phyloP scores from a whole-genome alignment of 495 filamentous ascomycete genomes.

The Evernia prunastri region DNA sequence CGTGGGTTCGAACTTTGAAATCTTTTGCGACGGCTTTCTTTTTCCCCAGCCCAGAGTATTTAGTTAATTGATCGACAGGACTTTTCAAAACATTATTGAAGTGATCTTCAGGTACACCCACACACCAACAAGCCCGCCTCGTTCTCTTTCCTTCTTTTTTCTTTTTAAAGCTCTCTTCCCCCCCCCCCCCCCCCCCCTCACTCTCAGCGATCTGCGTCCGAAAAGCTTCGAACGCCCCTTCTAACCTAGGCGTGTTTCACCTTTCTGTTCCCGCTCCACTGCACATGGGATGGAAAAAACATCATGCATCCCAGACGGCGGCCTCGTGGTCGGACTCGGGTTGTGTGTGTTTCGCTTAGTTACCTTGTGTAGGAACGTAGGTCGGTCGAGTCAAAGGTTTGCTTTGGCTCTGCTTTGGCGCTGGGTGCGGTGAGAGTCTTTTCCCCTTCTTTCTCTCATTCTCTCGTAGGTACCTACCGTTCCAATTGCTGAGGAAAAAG shows the following conservation, averaged over 20 bases:
- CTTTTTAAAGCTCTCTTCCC: too few relatives aligned
- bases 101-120: constrained; percentile 1
- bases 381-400: too few relatives aligned
- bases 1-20: neutral
- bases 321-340: neutral
- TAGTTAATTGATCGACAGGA: neutral
- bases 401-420: neutral
- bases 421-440: neutral
- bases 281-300: too few relatives aligned
- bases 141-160: neutral
- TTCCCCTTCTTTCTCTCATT: too few relatives aligned
- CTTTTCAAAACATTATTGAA: too few relatives aligned
- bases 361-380: too few relatives aligned
- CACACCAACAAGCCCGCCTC: neutral
- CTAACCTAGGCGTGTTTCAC: neutral
- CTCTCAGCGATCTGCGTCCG: neutral
- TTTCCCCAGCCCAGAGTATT: neutral
- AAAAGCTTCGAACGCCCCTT: too few relatives aligned
- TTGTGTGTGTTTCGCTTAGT: too few relatives aligned
- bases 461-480: too few relatives aligned
- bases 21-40: neutral
- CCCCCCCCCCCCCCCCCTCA: too few relatives aligned
- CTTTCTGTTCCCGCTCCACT: neutral
- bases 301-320: neutral
- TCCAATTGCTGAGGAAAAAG: too few relatives aligned